Percentiles rank a stretch among this genome's conserved stretches.
These are phyloP conservation scores for Russula griseocarnosa DNA, from an alignment of 768 basidiomycete genomes.

Conservation along the genomic window DNA sequence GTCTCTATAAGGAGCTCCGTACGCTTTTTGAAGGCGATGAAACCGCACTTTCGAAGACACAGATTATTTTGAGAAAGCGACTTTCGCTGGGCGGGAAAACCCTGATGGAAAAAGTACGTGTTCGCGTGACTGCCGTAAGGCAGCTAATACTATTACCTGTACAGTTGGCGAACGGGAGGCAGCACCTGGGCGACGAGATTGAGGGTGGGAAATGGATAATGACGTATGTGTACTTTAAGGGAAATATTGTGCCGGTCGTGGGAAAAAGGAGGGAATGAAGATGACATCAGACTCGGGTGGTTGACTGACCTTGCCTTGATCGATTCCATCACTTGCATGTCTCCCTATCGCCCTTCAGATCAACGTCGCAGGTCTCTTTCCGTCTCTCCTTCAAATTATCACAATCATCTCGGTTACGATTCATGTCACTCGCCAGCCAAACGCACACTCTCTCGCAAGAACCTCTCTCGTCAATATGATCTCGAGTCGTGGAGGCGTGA, in stretches of 20 bases:
- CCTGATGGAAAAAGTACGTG: slow-evolving; percentile 11
- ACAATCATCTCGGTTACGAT: slow-evolving; percentile 36
- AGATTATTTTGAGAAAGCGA: slow-evolving; percentile 10
- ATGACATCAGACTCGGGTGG: slow-evolving; percentile 6
- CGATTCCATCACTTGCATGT: slow-evolving; percentile 21
- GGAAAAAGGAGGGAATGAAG: slow-evolving; percentile 3
- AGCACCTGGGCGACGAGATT: background rate
- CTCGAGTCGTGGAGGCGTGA: slow-evolving; percentile 51
- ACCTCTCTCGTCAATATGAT: slow-evolving; percentile 47
- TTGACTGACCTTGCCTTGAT: background rate
- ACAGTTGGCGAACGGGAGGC: slow-evolving; percentile 2
- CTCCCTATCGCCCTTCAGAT: slow-evolving; percentile 26
- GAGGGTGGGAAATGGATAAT: background rate
- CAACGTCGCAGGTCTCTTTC: slow-evolving; percentile 56
- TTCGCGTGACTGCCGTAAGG: background rate
- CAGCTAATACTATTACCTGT: background rate
- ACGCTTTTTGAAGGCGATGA: slow-evolving; percentile 28
- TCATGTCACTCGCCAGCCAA: slow-evolving; percentile 47
- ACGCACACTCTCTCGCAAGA: slow-evolving; percentile 41
- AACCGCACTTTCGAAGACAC: background rate
- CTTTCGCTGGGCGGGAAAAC: slow-evolving; percentile 1
- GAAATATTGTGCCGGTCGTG: slow-evolving; percentile 16
- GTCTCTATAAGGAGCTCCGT: slow-evolving; percentile 41
- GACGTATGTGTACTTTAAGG: slow-evolving; percentile 17
- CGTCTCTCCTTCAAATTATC: slow-evolving; percentile 39